Evolutionary conservation across 2,329 filamentous ascomycete species (phyloP).

Genomic region (Aureobasidium sp.): DNA sequence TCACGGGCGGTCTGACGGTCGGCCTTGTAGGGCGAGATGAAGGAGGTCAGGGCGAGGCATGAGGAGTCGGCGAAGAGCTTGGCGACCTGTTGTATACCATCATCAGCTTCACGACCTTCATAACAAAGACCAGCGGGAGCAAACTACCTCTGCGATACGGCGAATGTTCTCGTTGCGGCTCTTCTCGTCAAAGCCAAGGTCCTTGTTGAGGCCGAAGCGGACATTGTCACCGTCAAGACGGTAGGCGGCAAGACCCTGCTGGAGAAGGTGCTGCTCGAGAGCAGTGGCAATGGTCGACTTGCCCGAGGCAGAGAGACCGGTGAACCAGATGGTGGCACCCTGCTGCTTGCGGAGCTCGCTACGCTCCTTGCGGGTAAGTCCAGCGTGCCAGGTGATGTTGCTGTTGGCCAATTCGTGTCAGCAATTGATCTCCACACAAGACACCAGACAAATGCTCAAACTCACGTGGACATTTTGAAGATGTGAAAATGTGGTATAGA

Average conservation of each 20-base stretch:
- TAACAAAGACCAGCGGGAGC: neutral
- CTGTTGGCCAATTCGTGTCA: slow-evolving; percentile 36
- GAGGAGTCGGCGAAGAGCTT: slow-evolving; percentile 92
- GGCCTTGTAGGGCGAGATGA: slow-evolving; percentile 89
- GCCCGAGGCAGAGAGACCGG: slow-evolving; percentile 87
- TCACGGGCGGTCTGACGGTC: slow-evolving; percentile 76
- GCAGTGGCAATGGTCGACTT: slow-evolving; percentile 97
- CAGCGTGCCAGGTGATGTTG: slow-evolving; percentile 86
- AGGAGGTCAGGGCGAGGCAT: slow-evolving; percentile 83
- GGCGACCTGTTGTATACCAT: slow-evolving; percentile 53
- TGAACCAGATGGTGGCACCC: slow-evolving; percentile 96
- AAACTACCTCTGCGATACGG: slow-evolving; percentile 67
- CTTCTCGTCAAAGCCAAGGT: slow-evolving; percentile 86
- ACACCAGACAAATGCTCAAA: neutral
- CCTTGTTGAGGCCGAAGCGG: slow-evolving; percentile 95
- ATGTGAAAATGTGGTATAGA: neutral
- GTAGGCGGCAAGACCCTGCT: slow-evolving; percentile 75
- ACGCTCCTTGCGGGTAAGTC: slow-evolving; percentile 70
- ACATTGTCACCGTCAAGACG: slow-evolving; percentile 97
- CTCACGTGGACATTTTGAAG: slow-evolving; percentile 3
- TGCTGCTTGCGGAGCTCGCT: slow-evolving; percentile 68
- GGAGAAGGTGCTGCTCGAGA: slow-evolving; percentile 91
- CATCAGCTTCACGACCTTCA: neutral
- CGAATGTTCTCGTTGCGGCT: slow-evolving; percentile 98
- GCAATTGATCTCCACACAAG: neutral